Percentiles rank a stretch among this genome's conserved stretches.
Conservation (phyloP, 257 asterid genomes). For the Solanum paucissectum region DNA sequence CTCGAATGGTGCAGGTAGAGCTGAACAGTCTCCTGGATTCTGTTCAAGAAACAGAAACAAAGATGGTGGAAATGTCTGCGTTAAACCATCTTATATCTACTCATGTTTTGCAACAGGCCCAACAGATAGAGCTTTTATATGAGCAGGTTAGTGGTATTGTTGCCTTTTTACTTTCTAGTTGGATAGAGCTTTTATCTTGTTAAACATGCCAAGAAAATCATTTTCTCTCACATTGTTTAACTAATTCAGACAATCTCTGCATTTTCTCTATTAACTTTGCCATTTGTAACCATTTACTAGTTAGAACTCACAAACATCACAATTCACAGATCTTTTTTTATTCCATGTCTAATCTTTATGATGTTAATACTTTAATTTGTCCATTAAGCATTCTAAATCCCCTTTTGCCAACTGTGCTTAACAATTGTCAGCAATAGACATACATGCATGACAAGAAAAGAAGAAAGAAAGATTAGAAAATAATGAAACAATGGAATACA, state of each 20-base stretch:
- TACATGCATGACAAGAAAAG: background rate
- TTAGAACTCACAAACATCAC: background rate
- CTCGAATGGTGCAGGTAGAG: conserved; percentile 46
- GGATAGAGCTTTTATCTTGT: background rate
- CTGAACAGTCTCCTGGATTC: conserved; percentile 75
- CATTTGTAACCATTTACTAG: background rate
- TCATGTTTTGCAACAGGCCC: conserved; percentile 84
- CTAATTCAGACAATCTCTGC: background rate
- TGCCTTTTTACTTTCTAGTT: background rate
- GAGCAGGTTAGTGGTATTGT: conserved; percentile 47
- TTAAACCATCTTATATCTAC: conserved; percentile 94
- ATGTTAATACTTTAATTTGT: background rate
- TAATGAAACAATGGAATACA: background rate
- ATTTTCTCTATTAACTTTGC: background rate
- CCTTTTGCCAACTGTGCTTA: background rate
- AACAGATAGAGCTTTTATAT: conserved; percentile 80
- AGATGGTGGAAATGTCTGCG: conserved; percentile 92
- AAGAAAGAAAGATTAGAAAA: background rate
- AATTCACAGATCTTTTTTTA: background rate
- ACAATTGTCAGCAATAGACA: background rate
- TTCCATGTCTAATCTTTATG: background rate
- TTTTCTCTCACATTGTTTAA: background rate
- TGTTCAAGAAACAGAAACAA: conserved; percentile 79
- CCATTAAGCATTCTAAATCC: background rate
- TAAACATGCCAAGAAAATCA: background rate